phyloP scores from a whole-genome alignment of 306 rosid genomes.

The Vachellia pachyceras region DNA sequence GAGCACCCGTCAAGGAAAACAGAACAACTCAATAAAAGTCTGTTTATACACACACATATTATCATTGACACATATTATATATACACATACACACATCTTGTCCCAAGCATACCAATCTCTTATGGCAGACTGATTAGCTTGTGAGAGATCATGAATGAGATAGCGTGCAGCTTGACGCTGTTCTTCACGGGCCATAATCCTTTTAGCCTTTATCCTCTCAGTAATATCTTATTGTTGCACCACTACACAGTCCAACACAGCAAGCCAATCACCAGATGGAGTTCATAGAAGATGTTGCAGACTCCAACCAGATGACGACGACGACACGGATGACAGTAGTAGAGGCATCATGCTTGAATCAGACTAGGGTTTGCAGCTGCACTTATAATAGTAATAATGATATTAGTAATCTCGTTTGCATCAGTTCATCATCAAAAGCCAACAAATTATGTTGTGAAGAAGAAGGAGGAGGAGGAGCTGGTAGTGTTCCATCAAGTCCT shows the following conservation, averaged over 20 bases:
- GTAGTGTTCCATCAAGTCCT: slow-evolving; percentile 10
- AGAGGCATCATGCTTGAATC: slow-evolving; percentile 17
- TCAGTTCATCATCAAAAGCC: slow-evolving; percentile 18
- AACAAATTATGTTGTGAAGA: slow-evolving; percentile 3
- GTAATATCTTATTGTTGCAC: neutral
- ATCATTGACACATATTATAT: neutral
- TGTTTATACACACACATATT: neutral
- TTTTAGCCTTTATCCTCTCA: neutral
- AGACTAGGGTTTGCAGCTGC: slow-evolving; percentile 3
- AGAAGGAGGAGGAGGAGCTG: too few relatives aligned
- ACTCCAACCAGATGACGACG: neutral
- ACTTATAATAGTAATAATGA: too few relatives aligned
- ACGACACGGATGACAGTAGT: neutral
- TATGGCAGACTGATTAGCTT: neutral
- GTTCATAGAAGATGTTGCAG: too few relatives aligned
- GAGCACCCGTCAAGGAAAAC: neutral
- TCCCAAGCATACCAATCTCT: neutral
- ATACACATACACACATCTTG: neutral
- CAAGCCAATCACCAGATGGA: too few relatives aligned
- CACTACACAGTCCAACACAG: neutral
- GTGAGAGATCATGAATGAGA: neutral
- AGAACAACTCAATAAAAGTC: neutral
- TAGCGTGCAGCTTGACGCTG: neutral
- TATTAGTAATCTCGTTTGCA: too few relatives aligned
- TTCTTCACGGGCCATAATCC: neutral